Conservation (phyloP, 495 filamentous ascomycete genomes). For the Clavariopsis aquatica region DNA sequence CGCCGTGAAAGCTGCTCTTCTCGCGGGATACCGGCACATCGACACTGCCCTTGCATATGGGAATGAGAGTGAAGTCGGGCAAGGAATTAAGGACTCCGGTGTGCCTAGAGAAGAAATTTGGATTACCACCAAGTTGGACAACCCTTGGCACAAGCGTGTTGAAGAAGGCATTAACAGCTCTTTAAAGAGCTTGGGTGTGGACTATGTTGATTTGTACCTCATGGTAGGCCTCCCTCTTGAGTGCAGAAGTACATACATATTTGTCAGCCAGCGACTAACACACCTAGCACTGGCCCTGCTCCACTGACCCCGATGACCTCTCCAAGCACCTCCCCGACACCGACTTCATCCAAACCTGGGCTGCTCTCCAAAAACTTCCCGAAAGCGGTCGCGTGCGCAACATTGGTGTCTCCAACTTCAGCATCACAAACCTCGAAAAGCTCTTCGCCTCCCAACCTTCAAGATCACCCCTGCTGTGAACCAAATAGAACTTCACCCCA, state of each 20-base stretch:
- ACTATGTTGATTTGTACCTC: constrained; percentile 84
- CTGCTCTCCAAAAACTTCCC: constrained; percentile 79
- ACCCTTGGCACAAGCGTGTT: constrained; percentile 73
- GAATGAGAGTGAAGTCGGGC: constrained; percentile 81
- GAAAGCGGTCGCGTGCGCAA: constrained; percentile 78
- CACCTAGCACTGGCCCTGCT: constrained; percentile 69
- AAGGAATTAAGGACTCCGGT: constrained; percentile 76
- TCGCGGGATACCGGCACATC: constrained; percentile 71
- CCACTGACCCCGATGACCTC: constrained; percentile 59
- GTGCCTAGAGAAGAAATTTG: constrained; percentile 80
- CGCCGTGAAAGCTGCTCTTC: constrained; percentile 75
- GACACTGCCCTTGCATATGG: constrained; percentile 79
- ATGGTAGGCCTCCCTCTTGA: constrained; percentile 49
- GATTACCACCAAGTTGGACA: constrained; percentile 87
- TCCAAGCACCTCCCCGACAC: constrained; percentile 66
- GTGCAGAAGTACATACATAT: too few relatives aligned
- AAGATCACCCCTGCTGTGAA: constrained; percentile 79
- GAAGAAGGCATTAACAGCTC: constrained; percentile 68
- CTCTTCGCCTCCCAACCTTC: constrained; percentile 56
- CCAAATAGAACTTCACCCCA: constrained; percentile 68
- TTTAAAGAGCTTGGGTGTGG: constrained; percentile 66
- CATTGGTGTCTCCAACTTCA: constrained; percentile 67
- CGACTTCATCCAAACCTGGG: constrained; percentile 79
- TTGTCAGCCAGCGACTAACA: constrained; percentile 2
- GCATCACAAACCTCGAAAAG: constrained; percentile 60